phyloP scores from a whole-genome alignment of 305 asterid species.

The Fraxinus baroniana region DNA sequence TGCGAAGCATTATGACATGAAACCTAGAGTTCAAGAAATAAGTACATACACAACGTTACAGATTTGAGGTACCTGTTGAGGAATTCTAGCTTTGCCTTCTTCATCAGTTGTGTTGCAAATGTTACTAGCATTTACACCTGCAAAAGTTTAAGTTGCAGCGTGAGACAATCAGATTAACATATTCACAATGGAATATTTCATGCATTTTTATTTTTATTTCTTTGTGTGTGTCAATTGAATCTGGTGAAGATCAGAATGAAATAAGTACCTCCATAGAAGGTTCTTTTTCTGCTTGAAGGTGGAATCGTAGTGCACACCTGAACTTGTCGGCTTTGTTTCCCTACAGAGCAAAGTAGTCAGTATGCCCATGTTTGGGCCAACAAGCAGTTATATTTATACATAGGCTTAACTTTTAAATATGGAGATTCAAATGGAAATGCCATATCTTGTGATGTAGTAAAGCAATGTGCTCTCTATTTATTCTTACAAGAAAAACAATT shows the following conservation, averaged over 20 bases:
- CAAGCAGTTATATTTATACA: background rate
- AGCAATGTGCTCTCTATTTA: background rate
- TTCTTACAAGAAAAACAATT: constrained; percentile 1
- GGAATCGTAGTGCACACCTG: constrained; percentile 74
- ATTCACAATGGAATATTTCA: constrained; percentile 12
- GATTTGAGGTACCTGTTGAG: constrained; percentile 56
- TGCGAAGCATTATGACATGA: background rate
- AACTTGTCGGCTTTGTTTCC: constrained; percentile 76
- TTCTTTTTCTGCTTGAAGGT: constrained; percentile 74
- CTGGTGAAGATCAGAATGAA: constrained; percentile 18
- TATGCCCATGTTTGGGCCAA: background rate
- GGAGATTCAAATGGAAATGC: background rate
- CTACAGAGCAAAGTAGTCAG: constrained; percentile 40
- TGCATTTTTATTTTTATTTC: background rate
- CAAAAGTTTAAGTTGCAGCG: constrained; percentile 15
- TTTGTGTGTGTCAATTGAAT: background rate
- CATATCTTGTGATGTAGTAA: background rate
- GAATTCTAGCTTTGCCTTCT: constrained; percentile 84
- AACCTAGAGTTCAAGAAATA: background rate
- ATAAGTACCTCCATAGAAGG: constrained; percentile 64
- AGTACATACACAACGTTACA: background rate
- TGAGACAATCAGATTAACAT: background rate
- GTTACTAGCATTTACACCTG: constrained; percentile 43
- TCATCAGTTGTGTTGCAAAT: constrained; percentile 77
- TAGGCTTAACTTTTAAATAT: background rate